Conservation (phyloP, 225 moss, liverwort and hornwort genomes). For the Pseudisothecium myosuroides region DNA sequence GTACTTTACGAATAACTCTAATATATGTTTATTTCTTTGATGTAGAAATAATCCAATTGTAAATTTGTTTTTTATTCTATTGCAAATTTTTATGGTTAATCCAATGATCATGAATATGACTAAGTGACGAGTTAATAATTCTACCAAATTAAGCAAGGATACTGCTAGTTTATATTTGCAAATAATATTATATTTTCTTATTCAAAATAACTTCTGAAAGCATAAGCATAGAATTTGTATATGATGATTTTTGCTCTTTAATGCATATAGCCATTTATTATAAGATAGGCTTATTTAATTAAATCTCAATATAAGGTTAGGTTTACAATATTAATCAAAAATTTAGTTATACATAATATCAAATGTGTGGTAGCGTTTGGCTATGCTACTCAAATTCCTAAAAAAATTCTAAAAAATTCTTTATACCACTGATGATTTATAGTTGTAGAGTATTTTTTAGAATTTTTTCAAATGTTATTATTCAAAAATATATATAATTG, state of each 20-base stretch:
- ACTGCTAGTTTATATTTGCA: rapidly evolving
- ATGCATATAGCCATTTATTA: background rate
- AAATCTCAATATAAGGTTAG: background rate
- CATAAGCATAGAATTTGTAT: rapidly evolving
- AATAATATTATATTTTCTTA: background rate
- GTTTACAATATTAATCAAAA: background rate
- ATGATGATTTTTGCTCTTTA: background rate
- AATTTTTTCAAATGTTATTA: background rate
- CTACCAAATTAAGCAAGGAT: background rate
- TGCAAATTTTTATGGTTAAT: background rate
- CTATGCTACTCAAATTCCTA: background rate
- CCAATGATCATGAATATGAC: background rate
- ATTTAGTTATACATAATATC: background rate
- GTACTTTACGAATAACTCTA: too few relatives aligned
- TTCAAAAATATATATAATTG: background rate
- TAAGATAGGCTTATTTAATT: background rate
- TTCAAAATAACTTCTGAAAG: background rate
- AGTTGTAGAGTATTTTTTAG: background rate
- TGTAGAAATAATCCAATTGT: background rate
- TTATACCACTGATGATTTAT: background rate
- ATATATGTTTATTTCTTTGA: background rate
- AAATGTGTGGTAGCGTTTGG: background rate
- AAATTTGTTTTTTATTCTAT: background rate
- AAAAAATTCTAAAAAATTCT: background rate
- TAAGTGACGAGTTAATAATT: background rate